Base-by-base conservation (phyloP, 805 yeast genomes). In the Brettanomyces naardenensis region DNA sequence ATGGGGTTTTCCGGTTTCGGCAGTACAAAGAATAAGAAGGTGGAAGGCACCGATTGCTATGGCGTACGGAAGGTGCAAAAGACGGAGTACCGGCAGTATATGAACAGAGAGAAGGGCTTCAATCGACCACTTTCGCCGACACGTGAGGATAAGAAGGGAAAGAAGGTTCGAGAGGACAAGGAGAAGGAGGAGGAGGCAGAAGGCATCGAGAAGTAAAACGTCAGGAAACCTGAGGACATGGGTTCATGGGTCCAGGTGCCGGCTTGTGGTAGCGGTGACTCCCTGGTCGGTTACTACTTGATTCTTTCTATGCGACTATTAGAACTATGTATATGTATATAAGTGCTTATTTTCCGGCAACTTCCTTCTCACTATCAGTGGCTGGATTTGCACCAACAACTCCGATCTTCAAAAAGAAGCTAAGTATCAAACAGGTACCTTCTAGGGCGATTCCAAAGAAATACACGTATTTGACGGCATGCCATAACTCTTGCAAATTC, bases 1-100 rank as follows among this genome's bases (percentile, higher is more conserved):
- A 75, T 78, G 80, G 85, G 85, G 5, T 76, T 77, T 47, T 61
- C 66, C 3, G 69, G 71, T 1, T 75, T 77, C 52, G 68, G 64
- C 1, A 51, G 74, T 2, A 75, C 83, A 5, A 77, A 77, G 51
- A 71, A 75, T 30, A 72, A 73, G 44, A 71, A 73, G 33, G 81
- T 75, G 5, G 54, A 54, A 27, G 78, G 75, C 2, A 55, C 69
- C 3, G 63, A 65, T 38, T 70, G 69, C 15, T 56, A 51, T 20
- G 78, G 75, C 1, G 60, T 62, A 0, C 59, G 56, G 2, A 59
- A 59, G 39, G 59, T 57, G 37, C 49, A 44, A 6, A 63, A 63
- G 38, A 58, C 73, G 0, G 66, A 66, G 29, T 76, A 72, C 49
- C 62, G 82, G 47, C 81, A 75, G 53, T 76, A 76, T 44, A 74